Base-by-base conservation (phyloP, 345 rosid species). In the Hypericum androsaemum region DNA sequence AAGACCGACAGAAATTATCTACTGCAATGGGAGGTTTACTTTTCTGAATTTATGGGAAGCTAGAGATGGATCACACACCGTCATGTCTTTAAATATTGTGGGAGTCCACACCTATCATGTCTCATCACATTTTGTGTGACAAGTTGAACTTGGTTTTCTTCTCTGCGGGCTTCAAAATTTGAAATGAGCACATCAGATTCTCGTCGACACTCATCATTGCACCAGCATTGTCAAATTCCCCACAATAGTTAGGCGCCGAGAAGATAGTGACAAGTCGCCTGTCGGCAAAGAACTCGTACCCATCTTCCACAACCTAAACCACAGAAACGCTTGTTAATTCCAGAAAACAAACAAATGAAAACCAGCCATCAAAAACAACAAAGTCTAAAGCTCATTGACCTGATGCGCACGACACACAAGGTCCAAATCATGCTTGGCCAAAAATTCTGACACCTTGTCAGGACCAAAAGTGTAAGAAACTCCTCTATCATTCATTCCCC, bases 181-280 rank as follows among this genome's bases (percentile, higher is more conserved):
- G 98, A 70, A 90, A 90, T 43, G 98, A 90, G 77, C 98, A 90
- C 85, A 78, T 80, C 65, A 87, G 69, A 71, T 79, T 78, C 55
- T 80, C 89, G 50, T 90, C 89, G 45, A 90, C 90, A 44, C 80
- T 84, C 98, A 90, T 90, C 95, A 87, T 74, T 2, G 98, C 95
- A 60, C 98, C 98, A 13, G 98, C 98, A 78, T 90, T 90, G 64
- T 90, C 95, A 73, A 87, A 90, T 67, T 90, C 98, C 22, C 98
- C 96, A 63, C 96, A 87, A 67, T 89, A 86, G 69, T 87, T 87
- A 8, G 98, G 96, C 44, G 96, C 98, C 37, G 96, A 87, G 66
- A 90, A 87, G 63, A 87, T 82, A 8, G 96, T 90, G 47, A 90
- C 98, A 36, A 87, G 96, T 52, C 82, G 92, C 60, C 92, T 79